phyloP scores from a whole-genome alignment of 2,329 filamentous ascomycete genomes.

The Microsporum ferrugineum region DNA sequence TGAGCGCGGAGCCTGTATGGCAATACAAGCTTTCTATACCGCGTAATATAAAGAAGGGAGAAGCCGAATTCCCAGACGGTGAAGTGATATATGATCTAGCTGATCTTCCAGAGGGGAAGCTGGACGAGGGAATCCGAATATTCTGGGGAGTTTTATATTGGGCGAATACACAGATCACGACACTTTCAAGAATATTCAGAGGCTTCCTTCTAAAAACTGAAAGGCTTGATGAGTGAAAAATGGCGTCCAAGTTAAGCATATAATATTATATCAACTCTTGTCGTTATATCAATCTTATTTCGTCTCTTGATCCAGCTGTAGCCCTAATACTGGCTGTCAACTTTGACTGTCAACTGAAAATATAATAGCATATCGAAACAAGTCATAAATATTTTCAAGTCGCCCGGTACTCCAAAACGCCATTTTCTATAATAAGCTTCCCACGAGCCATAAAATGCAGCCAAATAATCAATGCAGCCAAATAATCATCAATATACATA shows the following conservation, averaged over 20 bases:
- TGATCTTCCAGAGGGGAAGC: background rate
- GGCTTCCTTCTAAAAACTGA: background rate
- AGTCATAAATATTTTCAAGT: background rate
- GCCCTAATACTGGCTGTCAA: background rate
- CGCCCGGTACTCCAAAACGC: background rate
- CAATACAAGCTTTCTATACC: slow-evolving; percentile 37
- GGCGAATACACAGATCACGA: background rate
- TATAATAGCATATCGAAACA: background rate
- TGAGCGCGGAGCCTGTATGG: slow-evolving; percentile 74
- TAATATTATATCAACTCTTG: background rate
- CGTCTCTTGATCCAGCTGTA: background rate
- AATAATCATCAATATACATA: background rate
- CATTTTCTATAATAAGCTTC: slow-evolving; percentile 2
- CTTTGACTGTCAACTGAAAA: background rate
- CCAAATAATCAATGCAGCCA: slow-evolving; percentile 1
- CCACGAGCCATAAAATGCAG: background rate
- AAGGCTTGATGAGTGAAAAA: background rate
- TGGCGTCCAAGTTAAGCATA: background rate
- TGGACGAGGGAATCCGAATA: background rate
- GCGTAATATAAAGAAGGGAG: slow-evolving; percentile 11
- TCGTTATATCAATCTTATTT: background rate
- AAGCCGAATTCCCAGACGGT: slow-evolving; percentile 20
- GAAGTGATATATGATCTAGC: slow-evolving; percentile 24
- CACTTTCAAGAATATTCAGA: background rate
- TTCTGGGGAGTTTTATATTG: background rate